Evolutionary conservation across 495 filamentous ascomycete species (phyloP).

Genomic region (Amniculicola lignicola): DNA sequence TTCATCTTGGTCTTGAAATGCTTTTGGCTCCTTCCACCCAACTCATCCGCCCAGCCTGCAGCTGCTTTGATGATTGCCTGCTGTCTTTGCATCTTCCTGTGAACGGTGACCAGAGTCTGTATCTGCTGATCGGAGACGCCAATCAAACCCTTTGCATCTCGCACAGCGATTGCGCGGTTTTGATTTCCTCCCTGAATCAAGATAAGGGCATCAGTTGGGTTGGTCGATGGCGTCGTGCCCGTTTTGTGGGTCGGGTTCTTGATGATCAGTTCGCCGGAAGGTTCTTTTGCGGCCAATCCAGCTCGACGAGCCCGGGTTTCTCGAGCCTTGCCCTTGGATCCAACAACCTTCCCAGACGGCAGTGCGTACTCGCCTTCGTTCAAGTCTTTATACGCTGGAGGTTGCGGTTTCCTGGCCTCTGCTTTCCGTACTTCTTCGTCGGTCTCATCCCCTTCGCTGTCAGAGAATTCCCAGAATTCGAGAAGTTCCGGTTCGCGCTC

Average conservation of each 20-base stretch:
- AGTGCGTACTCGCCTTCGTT: conserved; percentile 21
- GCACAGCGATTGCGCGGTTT: background rate
- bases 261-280: too few species aligned
- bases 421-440: background rate
- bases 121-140: conserved; percentile 30
- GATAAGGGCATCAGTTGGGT: background rate
- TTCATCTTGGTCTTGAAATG: too few species aligned
- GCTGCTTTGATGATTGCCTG: too few species aligned
- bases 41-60: too few species aligned
- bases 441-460: background rate
- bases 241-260: background rate
- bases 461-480: conserved; percentile 26
- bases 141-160: conserved; percentile 28
- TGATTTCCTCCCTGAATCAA: background rate
- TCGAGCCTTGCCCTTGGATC: conserved; percentile 14
- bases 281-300: too few species aligned
- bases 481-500: conserved; percentile 29
- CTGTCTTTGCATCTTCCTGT: conserved; percentile 36
- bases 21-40: too few species aligned
- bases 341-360: conserved; percentile 30
- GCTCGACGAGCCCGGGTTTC: conserved; percentile 18
- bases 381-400: conserved; percentile 18
- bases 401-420: background rate
- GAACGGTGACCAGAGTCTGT: conserved; percentile 19
- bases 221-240: background rate